Evolutionary conservation across 2,329 filamentous ascomycete genomes (phyloP).

Genomic region (Colletotrichum tropicicola): DNA sequence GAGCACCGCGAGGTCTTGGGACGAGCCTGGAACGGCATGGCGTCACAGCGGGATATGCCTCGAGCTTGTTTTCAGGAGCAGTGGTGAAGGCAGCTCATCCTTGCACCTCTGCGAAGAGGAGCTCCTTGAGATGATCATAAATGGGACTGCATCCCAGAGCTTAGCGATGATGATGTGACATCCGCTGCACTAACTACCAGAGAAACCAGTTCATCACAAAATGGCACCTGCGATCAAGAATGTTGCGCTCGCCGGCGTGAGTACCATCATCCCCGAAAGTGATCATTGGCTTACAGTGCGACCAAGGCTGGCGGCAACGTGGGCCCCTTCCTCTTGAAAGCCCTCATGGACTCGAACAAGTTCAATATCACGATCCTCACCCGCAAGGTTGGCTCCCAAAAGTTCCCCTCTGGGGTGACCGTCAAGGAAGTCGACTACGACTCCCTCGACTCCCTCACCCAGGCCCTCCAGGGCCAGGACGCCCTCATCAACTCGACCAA

Average conservation of each 20-base stretch:
- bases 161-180: neutral
- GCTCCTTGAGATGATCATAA: neutral
- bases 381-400: conserved; percentile 51
- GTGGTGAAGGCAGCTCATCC: neutral
- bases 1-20: neutral
- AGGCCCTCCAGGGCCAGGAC: conserved; percentile 64
- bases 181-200: neutral
- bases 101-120: neutral
- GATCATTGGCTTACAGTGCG: neutral
- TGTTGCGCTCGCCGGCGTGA: conserved; percentile 46
- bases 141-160: neutral
- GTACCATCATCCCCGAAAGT: neutral
- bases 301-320: conserved; percentile 43
- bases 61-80: neutral
- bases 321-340: conserved; percentile 41
- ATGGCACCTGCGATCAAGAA: conserved; percentile 41
- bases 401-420: conserved; percentile 45
- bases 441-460: conserved; percentile 55
- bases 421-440: conserved; percentile 59
- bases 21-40: conserved; percentile 20
- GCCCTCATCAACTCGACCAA: conserved; percentile 55
- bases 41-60: conserved; percentile 7
- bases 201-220: neutral
- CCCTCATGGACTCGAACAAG: conserved; percentile 39
- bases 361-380: conserved; percentile 63